Conservation (phyloP, 179 eudicot species). For the Silene vulgaris region DNA sequence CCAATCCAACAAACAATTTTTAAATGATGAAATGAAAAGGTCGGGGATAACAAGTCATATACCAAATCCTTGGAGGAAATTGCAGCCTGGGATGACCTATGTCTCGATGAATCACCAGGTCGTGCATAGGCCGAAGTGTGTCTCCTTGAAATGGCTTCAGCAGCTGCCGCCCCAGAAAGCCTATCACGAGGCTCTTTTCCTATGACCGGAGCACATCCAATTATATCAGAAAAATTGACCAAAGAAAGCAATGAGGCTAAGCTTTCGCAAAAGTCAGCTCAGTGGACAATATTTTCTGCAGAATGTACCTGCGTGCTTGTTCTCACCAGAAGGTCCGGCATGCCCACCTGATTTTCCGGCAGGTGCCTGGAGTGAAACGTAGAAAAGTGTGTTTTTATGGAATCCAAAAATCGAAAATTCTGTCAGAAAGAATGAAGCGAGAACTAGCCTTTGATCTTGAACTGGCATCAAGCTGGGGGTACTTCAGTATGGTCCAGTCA, state of each 20-base stretch:
- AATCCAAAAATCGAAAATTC: neutral
- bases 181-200: conserved; percentile 78
- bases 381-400: neutral
- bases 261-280: neutral
- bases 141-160: conserved; percentile 72
- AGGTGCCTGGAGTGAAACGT: conserved; percentile 47
- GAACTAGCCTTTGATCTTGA: conserved; percentile 76
- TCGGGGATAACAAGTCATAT: neutral
- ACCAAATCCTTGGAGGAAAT: conserved; percentile 31
- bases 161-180: conserved; percentile 88
- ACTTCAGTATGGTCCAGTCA: conserved; percentile 95
- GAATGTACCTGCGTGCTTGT: conserved; percentile 62
- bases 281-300: neutral
- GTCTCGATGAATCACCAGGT: conserved; percentile 39
- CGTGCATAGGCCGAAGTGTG: conserved; percentile 49
- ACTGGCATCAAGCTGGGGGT: conserved; percentile 86
- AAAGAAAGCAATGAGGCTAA: neutral
- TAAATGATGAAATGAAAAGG: neutral
- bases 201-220: conserved; percentile 17
- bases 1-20: neutral
- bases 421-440: conserved; percentile 2
- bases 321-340: conserved; percentile 73
- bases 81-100: conserved; percentile 28
- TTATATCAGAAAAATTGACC: neutral
- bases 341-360: conserved; percentile 58